Base-by-base conservation (phyloP, 1,284 basidiomycete species). In the Pseudozyma pruni region DNA sequence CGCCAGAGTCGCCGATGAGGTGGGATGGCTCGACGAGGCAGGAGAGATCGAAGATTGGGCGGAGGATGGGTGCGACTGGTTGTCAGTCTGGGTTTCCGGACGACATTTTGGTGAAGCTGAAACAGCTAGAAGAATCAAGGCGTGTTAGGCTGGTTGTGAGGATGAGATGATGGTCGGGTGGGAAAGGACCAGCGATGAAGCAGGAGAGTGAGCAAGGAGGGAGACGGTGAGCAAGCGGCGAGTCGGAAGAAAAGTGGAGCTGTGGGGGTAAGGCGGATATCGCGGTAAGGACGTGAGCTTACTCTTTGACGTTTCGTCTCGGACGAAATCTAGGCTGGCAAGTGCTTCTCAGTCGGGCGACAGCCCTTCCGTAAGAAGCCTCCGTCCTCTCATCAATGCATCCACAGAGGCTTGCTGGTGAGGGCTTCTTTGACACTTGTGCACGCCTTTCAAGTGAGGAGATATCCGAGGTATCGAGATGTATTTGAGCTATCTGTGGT, bases 1-100 rank as follows among this genome's bases (percentile, higher is more conserved):
- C 60, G 17, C 66, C 60, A 1, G 47, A 59, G 20, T 63, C 55
- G 13, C 66, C 66, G 7, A 69, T 32, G 13, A 31, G n/a, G 16
- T 55, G 41, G 2, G 66, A n/a, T 0, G 27, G 7, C 6, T 48
- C 47, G 25, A 69, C 59, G 10, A 54, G 43, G 13, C 59, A 69
- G 6, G 44, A 41, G 14, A 69, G 42, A 1, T 16, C 19, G 22
- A 69, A 69, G 23, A 63, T 52, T 4, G 51, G 60, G 14, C 32
- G 31, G 16, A 69, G 55, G 5, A n/a, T 32, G 23, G 44, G 32
- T 1, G 32, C 39, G 1, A 58, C 43, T 9, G 66, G 60, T n/a
- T 51, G 27, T 51, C 50, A 66, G 16, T 47, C 50, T 10, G 43
- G 27, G 9, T 29, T 32, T 9, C 10, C 4, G 50, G 5, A 8